Percentiles rank a stretch among this genome's conserved stretches.
Conservation (phyloP, 2,329 filamentous ascomycete species). For the Exophiala phaeomuriformis region DNA sequence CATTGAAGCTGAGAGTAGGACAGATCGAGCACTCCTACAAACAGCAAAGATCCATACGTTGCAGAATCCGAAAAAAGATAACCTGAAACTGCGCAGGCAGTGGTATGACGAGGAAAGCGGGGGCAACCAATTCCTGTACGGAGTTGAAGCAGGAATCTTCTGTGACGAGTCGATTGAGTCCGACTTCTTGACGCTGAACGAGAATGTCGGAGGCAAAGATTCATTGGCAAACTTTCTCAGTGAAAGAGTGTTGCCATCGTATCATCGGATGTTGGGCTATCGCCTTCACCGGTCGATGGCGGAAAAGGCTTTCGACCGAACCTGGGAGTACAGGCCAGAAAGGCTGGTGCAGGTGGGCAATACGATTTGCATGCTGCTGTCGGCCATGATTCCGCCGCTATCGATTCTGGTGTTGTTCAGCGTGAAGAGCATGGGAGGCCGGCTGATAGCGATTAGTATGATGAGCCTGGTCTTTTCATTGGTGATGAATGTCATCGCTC, state of each 20-base stretch:
- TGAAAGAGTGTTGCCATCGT: slow-evolving; percentile 19
- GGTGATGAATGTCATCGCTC: slow-evolving; percentile 24
- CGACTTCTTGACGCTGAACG: slow-evolving; percentile 19
- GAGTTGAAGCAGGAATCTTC: slow-evolving; percentile 23
- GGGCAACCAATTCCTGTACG: slow-evolving; percentile 20
- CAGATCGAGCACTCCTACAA: slow-evolving; percentile 20
- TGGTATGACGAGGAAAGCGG: slow-evolving; percentile 26
- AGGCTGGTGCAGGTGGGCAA: slow-evolving; percentile 19
- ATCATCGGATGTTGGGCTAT: slow-evolving; percentile 21
- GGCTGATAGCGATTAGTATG: slow-evolving; percentile 20
- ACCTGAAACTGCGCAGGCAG: slow-evolving; percentile 18
- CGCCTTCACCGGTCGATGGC: slow-evolving; percentile 22
- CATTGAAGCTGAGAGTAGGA: slow-evolving; percentile 10
- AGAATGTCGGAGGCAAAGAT: slow-evolving; percentile 14
- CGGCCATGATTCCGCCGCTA: slow-evolving; percentile 20
- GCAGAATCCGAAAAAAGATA: slow-evolving; percentile 16
- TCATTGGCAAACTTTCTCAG: slow-evolving; percentile 20
- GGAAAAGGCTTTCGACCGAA: slow-evolving; percentile 16
- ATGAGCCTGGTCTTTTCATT: slow-evolving; percentile 24
- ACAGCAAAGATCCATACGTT: slow-evolving; percentile 21
- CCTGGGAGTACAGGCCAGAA: slow-evolving; percentile 21
- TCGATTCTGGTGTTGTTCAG: slow-evolving; percentile 23
- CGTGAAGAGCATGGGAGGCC: slow-evolving; percentile 17
- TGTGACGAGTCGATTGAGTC: slow-evolving; percentile 11
- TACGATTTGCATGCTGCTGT: slow-evolving; percentile 22